These are phyloP conservation scores for Hypoxylon sp. DNA, from an alignment of 2,329 filamentous ascomycete species.

Conservation along the genomic window DNA sequence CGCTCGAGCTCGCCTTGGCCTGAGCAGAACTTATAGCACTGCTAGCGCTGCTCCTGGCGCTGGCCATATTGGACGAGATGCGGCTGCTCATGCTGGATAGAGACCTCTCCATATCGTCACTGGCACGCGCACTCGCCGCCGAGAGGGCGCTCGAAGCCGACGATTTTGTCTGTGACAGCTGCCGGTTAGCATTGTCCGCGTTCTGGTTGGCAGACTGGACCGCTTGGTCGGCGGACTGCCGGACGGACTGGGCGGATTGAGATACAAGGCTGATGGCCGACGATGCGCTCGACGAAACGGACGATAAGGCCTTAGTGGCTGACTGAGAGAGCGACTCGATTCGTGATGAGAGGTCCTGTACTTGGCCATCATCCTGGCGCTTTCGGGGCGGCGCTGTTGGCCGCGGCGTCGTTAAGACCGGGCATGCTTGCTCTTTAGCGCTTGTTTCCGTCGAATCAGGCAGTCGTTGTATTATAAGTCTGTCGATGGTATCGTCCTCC, in stretches of 20 bases:
- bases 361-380: slow-evolving; percentile 43
- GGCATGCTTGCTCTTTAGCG: slow-evolving; percentile 35
- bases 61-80: slow-evolving; percentile 39
- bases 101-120: slow-evolving; percentile 37
- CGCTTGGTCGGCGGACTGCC: slow-evolving; percentile 44
- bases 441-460: slow-evolving; percentile 19
- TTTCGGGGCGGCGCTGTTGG: slow-evolving; percentile 40
- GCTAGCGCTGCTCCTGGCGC: slow-evolving; percentile 42
- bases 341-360: slow-evolving; percentile 44
- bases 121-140: slow-evolving; percentile 38
- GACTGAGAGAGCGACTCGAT: slow-evolving; percentile 43
- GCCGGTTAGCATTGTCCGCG: slow-evolving; percentile 42
- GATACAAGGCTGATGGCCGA: slow-evolving; percentile 41
- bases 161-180: slow-evolving; percentile 43
- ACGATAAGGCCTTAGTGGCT: slow-evolving; percentile 42
- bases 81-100: slow-evolving; percentile 44
- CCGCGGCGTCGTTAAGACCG: slow-evolving; percentile 31
- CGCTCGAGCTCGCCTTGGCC: slow-evolving; percentile 60
- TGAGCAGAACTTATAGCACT: slow-evolving; percentile 59
- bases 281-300: slow-evolving; percentile 43
- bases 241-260: slow-evolving; percentile 42
- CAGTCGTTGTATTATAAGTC: slow-evolving; percentile 30
- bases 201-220: slow-evolving; percentile 40
- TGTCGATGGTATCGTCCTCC: slow-evolving; percentile 18
- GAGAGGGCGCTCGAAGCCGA: slow-evolving; percentile 44